Conservation (phyloP, 768 basidiomycete species). For the Lentinula boryana region DNA sequence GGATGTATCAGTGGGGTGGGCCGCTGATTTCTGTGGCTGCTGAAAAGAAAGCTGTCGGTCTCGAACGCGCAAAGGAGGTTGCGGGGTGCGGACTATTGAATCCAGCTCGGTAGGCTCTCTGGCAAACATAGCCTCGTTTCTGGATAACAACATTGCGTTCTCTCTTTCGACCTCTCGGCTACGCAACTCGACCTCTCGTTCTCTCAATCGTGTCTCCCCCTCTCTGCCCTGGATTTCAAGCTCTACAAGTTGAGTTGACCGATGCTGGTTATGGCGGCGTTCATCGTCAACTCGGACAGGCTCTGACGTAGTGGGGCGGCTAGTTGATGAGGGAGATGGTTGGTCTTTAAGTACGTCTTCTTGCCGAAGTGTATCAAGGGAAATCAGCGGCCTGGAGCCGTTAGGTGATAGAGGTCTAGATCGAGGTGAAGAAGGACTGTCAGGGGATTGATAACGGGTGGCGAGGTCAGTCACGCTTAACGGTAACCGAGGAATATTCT, state of each 20-base stretch:
- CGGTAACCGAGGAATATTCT: slow-evolving; percentile 59
- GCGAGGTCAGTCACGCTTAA: slow-evolving; percentile 61
- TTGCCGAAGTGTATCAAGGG: slow-evolving; percentile 14
- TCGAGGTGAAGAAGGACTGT: slow-evolving; percentile 32
- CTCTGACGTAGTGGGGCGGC: neutral
- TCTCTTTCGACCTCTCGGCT: slow-evolving; percentile 55
- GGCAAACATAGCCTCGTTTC: slow-evolving; percentile 5
- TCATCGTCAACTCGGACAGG: neutral
- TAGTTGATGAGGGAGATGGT: neutral
- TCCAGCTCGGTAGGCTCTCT: slow-evolving; percentile 13
- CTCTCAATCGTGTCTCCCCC: slow-evolving; percentile 42
- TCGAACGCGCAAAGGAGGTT: slow-evolving; percentile 9
- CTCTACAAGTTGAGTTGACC: slow-evolving; percentile 45
- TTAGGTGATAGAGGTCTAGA: slow-evolving; percentile 28
- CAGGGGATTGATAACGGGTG: slow-evolving; percentile 36
- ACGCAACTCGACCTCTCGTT: slow-evolving; percentile 48
- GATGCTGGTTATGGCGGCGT: slow-evolving; percentile 29
- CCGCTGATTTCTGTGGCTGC: slow-evolving; percentile 16
- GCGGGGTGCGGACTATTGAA: slow-evolving; percentile 6
- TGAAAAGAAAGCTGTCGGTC: slow-evolving; percentile 29
- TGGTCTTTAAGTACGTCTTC: slow-evolving; percentile 16
- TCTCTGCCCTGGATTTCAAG: slow-evolving; percentile 53
- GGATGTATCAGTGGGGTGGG: slow-evolving; percentile 4
- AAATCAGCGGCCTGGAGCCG: slow-evolving; percentile 14
- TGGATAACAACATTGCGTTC: slow-evolving; percentile 30